A percentile compares a stretch with the other conserved stretches of the same genome.
phyloP scores from a whole-genome alignment of 2,329 filamentous ascomycete genomes.

The Xylaria multiplex region DNA sequence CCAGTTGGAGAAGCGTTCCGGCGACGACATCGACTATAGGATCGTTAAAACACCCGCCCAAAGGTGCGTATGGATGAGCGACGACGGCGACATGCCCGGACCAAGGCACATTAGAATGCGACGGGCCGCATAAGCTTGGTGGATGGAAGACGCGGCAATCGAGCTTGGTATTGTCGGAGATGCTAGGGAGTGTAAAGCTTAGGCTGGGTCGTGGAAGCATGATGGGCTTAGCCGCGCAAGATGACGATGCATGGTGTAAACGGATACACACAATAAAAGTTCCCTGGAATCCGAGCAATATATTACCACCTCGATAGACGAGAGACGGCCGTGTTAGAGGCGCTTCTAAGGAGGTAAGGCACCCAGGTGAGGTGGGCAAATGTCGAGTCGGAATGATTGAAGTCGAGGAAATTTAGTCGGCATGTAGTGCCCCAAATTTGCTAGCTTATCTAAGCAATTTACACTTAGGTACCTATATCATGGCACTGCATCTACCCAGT shows the following conservation, averaged over 20 bases:
- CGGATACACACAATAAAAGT: not conserved
- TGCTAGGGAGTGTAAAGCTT: slow-evolving; percentile 82
- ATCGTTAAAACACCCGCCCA: slow-evolving; percentile 89
- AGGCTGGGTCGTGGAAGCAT: slow-evolving; percentile 68
- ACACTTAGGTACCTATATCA: no score
- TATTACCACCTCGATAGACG: not conserved
- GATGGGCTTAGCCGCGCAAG: slow-evolving; percentile 12
- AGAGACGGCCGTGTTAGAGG: not conserved
- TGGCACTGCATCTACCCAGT: no score
- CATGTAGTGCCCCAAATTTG: no score
- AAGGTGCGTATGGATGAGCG: slow-evolving; percentile 89
- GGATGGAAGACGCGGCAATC: slow-evolving; percentile 88
- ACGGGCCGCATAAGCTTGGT: slow-evolving; percentile 51
- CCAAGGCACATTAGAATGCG: slow-evolving; percentile 53
- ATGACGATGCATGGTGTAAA: slow-evolving; percentile 34
- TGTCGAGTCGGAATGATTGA: not conserved
- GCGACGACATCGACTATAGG: slow-evolving; percentile 75
- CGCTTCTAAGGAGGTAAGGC: no score
- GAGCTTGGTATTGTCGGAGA: slow-evolving; percentile 79
- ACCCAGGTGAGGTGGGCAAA: no score
- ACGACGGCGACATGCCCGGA: slow-evolving; percentile 64
- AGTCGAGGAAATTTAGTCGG: no score
- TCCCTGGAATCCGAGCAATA: not conserved
- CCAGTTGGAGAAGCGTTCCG: slow-evolving; percentile 71
- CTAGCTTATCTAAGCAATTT: no score